Conservation (phyloP, 148 eudicot genomes). For the Fallopia convolvulus region DNA sequence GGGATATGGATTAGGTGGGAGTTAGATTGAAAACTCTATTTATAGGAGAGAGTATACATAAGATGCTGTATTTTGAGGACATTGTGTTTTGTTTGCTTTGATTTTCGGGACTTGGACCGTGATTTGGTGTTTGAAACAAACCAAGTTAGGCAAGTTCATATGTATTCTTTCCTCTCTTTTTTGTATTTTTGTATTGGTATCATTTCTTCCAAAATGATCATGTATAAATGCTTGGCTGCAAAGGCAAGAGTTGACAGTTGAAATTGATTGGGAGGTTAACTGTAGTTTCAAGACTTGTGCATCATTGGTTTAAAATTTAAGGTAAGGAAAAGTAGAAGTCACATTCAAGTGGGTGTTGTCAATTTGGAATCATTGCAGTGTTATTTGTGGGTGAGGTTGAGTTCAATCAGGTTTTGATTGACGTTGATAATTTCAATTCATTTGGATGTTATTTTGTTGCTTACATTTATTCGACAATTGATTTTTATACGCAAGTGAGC, state of each 20-base stretch:
- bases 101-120: neutral
- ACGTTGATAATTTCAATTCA: neutral
- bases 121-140: constrained; percentile 1
- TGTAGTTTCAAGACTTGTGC: neutral
- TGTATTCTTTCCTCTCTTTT: neutral
- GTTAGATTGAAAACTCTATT: neutral
- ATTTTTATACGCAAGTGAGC: too few species aligned
- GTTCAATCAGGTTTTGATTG: neutral
- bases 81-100: neutral
- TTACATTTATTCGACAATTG: too few species aligned
- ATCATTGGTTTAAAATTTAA: neutral
- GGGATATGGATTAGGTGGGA: neutral
- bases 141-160: neutral
- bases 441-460: too few species aligned
- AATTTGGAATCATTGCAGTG: neutral
- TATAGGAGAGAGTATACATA: neutral
- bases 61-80: neutral
- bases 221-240: neutral
- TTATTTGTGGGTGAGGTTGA: neutral
- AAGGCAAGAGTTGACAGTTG: neutral
- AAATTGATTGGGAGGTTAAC: neutral
- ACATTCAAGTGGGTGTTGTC: neutral
- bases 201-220: neutral
- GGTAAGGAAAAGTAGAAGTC: too few species aligned
- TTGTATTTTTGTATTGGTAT: too few species aligned